Percentiles rank a stretch among this genome's conserved stretches.
Evolutionary conservation across 495 filamentous ascomycete species (phyloP).

Genomic region (Lasiosphaeria miniovina): DNA sequence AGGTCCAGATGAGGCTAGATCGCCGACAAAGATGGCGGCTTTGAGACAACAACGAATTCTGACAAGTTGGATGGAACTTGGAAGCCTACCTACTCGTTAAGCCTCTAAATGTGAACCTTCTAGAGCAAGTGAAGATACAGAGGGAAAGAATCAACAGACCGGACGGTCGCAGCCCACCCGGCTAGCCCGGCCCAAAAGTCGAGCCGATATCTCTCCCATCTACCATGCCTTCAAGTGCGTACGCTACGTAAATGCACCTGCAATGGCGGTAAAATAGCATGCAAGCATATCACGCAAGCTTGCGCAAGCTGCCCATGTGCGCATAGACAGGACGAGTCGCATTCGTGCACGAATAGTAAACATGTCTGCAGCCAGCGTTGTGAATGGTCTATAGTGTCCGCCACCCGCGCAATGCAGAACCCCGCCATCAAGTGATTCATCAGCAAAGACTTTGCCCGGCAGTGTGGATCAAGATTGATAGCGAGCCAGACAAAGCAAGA

Average conservation of each 20-base stretch:
- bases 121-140: not conserved
- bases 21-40: not conserved
- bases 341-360: conserved; percentile 4
- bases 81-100: too few relatives aligned
- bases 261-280: not conserved
- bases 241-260: too few relatives aligned
- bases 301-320: conserved; percentile 17
- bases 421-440: conserved; percentile 4
- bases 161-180: not conserved
- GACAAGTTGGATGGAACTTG: too few relatives aligned
- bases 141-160: not conserved
- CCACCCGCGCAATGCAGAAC: not conserved
- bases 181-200: not conserved
- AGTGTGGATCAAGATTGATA: conserved; percentile 8
- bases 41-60: too few relatives aligned
- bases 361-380: conserved; percentile 2
- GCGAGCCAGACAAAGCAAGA: conserved; percentile 5
- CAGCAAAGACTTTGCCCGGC: conserved; percentile 1
- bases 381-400: not conserved
- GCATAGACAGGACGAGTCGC: not conserved
- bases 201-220: not conserved
- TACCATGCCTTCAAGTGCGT: too few relatives aligned
- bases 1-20: conserved; percentile 6
- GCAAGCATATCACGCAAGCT: conserved; percentile 23
- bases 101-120: too few relatives aligned